These are phyloP conservation scores for Linnemannia elongata DNA, from an alignment of 192 early-diverging fungal species.

Conservation along the genomic window DNA sequence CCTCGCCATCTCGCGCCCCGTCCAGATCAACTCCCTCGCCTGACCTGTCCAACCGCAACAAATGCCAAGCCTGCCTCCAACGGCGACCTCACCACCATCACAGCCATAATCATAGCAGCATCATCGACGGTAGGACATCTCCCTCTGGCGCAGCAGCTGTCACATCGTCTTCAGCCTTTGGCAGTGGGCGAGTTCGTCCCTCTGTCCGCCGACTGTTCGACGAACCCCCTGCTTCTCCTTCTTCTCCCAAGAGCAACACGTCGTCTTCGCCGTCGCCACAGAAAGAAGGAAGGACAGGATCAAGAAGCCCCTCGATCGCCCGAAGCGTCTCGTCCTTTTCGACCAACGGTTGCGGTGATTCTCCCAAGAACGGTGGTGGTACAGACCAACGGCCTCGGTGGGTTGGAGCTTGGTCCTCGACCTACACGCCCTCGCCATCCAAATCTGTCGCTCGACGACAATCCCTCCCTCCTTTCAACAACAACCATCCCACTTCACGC, in stretches of 20 bases:
- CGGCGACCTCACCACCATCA: slow-evolving; percentile 9
- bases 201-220: slow-evolving; percentile 5
- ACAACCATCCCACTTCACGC: not conserved
- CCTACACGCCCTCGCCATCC: not conserved
- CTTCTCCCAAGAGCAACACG: not conserved
- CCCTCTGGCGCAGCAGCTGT: not conserved
- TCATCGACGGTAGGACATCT: slow-evolving; percentile 4
- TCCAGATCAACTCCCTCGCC: not conserved
- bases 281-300: not conserved
- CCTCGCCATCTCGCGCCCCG: not conserved
- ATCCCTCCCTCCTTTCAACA: not conserved
- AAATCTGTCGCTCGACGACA: not conserved
- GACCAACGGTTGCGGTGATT: not conserved
- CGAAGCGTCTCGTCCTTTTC: not conserved
- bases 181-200: not conserved
- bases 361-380: slow-evolving; percentile 10
- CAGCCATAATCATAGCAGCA: not conserved
- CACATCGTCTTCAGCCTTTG: not conserved
- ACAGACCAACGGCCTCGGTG: slow-evolving; percentile 23
- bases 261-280: not conserved
- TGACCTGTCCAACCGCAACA: not conserved
- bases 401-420: slow-evolving; percentile 35
- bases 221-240: not conserved
- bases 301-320: not conserved
- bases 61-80: not conserved